Conservation (phyloP, 495 filamentous ascomycete genomes). For the Penicillium cosmopolitanum region DNA sequence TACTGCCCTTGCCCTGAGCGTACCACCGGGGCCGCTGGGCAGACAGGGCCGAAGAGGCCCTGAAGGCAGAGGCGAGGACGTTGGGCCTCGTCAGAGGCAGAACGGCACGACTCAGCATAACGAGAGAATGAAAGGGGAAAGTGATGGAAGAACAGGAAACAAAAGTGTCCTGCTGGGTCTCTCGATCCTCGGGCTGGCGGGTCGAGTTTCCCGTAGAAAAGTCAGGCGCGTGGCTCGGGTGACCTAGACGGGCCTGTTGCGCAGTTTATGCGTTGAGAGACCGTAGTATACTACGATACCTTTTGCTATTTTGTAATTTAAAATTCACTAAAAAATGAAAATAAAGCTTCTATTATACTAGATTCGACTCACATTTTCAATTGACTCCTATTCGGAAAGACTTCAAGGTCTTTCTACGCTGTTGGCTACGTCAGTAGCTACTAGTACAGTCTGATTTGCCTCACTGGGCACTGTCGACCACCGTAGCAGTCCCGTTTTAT, state of each 20-base stretch:
- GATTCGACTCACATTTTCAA: too few relatives aligned
- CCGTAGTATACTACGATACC: too few relatives aligned
- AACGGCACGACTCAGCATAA: conserved; percentile 52
- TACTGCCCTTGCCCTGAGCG: conserved; percentile 49
- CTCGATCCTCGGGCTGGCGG: conserved; percentile 9
- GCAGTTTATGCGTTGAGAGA: conserved; percentile 20
- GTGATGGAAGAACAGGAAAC: neutral
- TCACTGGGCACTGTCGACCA: neutral
- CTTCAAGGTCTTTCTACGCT: too few relatives aligned
- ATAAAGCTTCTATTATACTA: too few relatives aligned
- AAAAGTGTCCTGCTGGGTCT: conserved; percentile 2
- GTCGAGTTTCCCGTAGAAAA: conserved; percentile 35
- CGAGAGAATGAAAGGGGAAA: conserved; percentile 20
- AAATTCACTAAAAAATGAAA: neutral
- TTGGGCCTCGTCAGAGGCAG: conserved; percentile 51
- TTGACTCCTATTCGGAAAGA: too few relatives aligned
- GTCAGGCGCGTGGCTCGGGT: conserved; percentile 36
- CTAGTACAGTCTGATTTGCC: neutral
- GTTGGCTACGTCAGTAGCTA: neutral
- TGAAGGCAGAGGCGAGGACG: conserved; percentile 41
- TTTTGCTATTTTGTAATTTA: neutral
- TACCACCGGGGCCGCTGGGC: conserved; percentile 47
- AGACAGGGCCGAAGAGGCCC: conserved; percentile 39
- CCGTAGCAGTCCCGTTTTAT: conserved; percentile 1
- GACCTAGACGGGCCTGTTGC: conserved; percentile 22